phyloP scores from a whole-genome alignment of 2,329 filamentous ascomycete genomes.

The Epichloe sylvatica region DNA sequence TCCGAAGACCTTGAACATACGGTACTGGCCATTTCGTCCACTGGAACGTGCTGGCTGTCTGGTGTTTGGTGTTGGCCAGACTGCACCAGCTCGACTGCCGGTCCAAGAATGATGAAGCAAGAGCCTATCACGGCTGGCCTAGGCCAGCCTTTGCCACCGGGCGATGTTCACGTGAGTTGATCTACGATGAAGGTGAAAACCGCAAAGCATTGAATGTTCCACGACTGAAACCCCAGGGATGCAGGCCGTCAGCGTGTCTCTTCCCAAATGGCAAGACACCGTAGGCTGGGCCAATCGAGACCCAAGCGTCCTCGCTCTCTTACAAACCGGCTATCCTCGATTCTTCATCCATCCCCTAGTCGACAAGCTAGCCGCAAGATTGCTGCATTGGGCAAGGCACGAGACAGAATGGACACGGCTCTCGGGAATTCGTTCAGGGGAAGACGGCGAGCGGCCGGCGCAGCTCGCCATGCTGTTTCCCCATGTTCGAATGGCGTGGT shows the following conservation, averaged over 20 bases:
- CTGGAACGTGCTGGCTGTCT: too few relatives aligned
- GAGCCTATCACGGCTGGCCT: not conserved
- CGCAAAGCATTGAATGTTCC: not conserved
- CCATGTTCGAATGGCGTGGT: not conserved
- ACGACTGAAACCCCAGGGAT: not conserved
- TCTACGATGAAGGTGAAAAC: not conserved
- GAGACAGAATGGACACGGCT: not conserved
- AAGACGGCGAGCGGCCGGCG: not conserved
- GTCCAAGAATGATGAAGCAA: not conserved
- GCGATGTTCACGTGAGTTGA: not conserved
- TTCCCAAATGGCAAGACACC: conserved; percentile 17
- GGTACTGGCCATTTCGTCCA: too few relatives aligned
- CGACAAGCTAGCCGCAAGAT: conserved; percentile 8
- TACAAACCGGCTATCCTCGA: conserved; percentile 16
- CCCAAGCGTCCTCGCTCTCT: conserved; percentile 8
- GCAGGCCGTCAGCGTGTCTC: conserved; percentile 18
- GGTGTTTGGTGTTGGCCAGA: too few relatives aligned
- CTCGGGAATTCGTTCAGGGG: too few relatives aligned
- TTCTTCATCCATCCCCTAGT: conserved; percentile 15
- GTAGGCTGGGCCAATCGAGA: conserved; percentile 13
- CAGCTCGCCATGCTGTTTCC: conserved; percentile 8
- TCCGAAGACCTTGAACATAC: too few relatives aligned
- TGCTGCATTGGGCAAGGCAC: conserved; percentile 9
- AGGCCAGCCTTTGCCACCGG: not conserved
- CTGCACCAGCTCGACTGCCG: too few relatives aligned